Percentiles rank a stretch among this genome's conserved stretches.
phyloP scores from a whole-genome alignment of 2,329 filamentous ascomycete genomes.

The Penicillium olsonii region DNA sequence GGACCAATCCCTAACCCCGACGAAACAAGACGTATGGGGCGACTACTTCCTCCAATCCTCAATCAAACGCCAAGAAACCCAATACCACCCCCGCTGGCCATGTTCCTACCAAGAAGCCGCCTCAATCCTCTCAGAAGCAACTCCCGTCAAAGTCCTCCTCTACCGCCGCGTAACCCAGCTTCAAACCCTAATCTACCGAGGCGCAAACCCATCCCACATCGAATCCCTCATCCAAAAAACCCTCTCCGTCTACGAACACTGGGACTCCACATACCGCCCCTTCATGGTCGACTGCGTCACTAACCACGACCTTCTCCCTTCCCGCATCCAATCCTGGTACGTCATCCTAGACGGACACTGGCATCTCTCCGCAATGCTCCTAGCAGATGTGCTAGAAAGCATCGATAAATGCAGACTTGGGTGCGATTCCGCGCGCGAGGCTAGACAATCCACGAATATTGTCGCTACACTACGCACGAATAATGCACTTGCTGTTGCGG shows the following conservation, averaged over 20 bases:
- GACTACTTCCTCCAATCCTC: slow-evolving; percentile 35
- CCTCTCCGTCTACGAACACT: slow-evolving; percentile 56
- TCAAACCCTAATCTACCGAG: slow-evolving; percentile 53
- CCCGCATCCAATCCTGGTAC: slow-evolving; percentile 62
- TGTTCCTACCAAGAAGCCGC: slow-evolving; percentile 57
- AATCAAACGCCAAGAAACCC: slow-evolving; percentile 3
- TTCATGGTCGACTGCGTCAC: slow-evolving; percentile 56
- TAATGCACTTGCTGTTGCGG: slow-evolving; percentile 51
- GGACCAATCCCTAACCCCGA: slow-evolving; percentile 4
- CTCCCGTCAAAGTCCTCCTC: slow-evolving; percentile 61
- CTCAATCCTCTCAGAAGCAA: slow-evolving; percentile 53
- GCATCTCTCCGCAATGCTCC: slow-evolving; percentile 57
- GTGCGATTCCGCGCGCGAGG: slow-evolving; percentile 21
- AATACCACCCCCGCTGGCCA: slow-evolving; percentile 49
- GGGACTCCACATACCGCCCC: slow-evolving; percentile 54
- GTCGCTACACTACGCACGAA: slow-evolving; percentile 44
- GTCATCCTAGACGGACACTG: slow-evolving; percentile 60
- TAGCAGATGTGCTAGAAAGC: slow-evolving; percentile 56
- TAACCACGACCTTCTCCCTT: slow-evolving; percentile 53
- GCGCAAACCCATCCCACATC: slow-evolving; percentile 38
- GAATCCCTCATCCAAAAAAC: slow-evolving; percentile 54
- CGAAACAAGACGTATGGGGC: slow-evolving; percentile 40
- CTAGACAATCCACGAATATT: slow-evolving; percentile 34
- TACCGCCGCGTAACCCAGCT: slow-evolving; percentile 60
- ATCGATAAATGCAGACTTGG: slow-evolving; percentile 44